A percentile compares a stretch with the other conserved stretches of the same genome.
phyloP scores from a whole-genome alignment of 352 stramenopile species.

The Elongisporangium undulatum region DNA sequence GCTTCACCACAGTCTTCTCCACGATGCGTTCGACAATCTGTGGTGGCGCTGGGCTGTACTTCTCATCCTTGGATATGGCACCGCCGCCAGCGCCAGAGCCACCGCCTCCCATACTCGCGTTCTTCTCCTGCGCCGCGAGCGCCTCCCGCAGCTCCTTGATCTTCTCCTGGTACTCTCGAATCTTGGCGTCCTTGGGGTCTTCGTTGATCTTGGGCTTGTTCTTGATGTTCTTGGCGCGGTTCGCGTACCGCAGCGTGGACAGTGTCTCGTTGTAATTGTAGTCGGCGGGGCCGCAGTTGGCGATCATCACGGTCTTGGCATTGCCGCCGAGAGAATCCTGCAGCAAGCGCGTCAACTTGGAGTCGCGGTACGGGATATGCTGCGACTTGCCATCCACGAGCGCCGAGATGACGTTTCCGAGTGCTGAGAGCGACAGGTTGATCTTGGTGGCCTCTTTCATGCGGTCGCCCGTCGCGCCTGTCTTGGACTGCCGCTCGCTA shows the following conservation, averaged over 20 bases:
- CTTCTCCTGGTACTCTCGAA: conserved; percentile 58
- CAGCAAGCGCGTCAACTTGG: conserved; percentile 86
- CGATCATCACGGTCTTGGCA: conserved; percentile 97
- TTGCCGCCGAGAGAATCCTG: conserved; percentile 93
- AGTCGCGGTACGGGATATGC: conserved; percentile 93
- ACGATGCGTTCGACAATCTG: conserved; percentile 63
- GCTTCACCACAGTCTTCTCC: conserved; percentile 75
- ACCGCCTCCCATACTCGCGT: conserved; percentile 14
- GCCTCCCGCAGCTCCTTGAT: conserved; percentile 54
- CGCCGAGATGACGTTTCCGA: conserved; percentile 83
- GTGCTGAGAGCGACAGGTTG: conserved; percentile 70
- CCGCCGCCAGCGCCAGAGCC: conserved; percentile 13
- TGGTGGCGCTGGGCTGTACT: conserved; percentile 8
- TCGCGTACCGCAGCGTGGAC: conserved; percentile 92
- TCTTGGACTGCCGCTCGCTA: conserved; percentile 92
- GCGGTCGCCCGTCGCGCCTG: conserved; percentile 86
- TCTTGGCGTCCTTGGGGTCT: conserved; percentile 76
- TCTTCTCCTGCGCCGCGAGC: conserved; percentile 55
- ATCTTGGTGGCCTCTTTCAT: conserved; percentile 95
- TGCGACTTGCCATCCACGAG: conserved; percentile 86
- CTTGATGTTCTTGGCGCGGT: conserved; percentile 93
- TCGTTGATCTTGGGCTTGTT: conserved; percentile 93
- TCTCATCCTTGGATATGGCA: background rate
- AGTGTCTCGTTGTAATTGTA: conserved; percentile 97
- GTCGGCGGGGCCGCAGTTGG: conserved; percentile 94